phyloP scores from a whole-genome alignment of 2,329 filamentous ascomycete species.

The Aspergillus caelatus region DNA sequence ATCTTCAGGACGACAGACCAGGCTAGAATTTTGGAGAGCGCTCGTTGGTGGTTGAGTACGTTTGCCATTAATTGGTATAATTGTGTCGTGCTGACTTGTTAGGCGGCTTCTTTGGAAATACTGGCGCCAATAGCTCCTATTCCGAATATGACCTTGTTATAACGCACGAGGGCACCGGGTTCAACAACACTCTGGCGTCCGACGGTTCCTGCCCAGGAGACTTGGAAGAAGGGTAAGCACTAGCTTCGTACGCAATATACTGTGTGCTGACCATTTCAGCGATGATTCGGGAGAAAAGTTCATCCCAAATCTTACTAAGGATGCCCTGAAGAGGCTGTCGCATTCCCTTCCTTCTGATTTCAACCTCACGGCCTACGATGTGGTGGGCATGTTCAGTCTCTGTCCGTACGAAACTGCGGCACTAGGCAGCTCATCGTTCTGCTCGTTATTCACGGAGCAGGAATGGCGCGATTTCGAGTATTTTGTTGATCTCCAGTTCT shows the following conservation, averaged over 20 bases:
- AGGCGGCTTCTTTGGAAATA: conserved; percentile 33
- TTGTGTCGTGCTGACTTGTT: background rate
- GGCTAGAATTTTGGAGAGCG: conserved; percentile 57
- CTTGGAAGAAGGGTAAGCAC: conserved; percentile 35
- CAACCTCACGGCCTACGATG: conserved; percentile 52
- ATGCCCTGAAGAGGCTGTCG: conserved; percentile 52
- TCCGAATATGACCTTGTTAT: conserved; percentile 45
- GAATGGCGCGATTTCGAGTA: conserved; percentile 60
- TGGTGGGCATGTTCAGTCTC: conserved; percentile 55
- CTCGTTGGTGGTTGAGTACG: conserved; percentile 48
- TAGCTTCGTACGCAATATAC: conserved; percentile 8
- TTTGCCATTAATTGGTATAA: background rate
- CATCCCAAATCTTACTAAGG: conserved; percentile 48
- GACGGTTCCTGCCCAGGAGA: conserved; percentile 31
- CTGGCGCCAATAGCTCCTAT: conserved; percentile 23
- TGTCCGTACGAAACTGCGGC: conserved; percentile 59
- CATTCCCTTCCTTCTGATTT: conserved; percentile 53
- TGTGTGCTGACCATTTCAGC: conserved; percentile 6
- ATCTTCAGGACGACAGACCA: conserved; percentile 58
- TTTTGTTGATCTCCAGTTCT: conserved; percentile 55
- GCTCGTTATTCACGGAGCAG: conserved; percentile 56
- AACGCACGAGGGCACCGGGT: conserved; percentile 53
- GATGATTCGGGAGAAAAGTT: conserved; percentile 40
- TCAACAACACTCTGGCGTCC: conserved; percentile 56
- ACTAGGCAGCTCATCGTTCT: conserved; percentile 56